Evolutionary conservation across 2,329 filamentous ascomycete species (phyloP), one percentile per base, ranked within the genome.

Genomic region (Penicillium sp.): DNA sequence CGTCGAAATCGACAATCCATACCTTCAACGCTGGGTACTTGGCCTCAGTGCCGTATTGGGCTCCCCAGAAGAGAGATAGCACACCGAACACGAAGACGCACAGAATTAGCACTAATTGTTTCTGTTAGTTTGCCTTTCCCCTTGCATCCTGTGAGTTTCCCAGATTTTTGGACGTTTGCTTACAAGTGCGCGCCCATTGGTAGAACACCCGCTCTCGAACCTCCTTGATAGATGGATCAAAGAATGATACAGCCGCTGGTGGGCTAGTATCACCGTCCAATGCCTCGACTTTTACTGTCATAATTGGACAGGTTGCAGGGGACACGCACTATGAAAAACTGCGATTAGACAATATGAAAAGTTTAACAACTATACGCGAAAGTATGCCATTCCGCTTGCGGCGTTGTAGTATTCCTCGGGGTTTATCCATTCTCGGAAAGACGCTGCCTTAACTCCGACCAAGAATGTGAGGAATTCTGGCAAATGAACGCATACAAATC

Each of bases 1-100:
- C 81, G 66, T 89, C 85, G 60, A 88, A 86, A 66, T 87, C 83
- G 29, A 88, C 85, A 2, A 87, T 79, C 58, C 82, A 80, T 9
- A 88, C 76, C 3, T 75, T 76, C 8, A 88, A 69, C 0, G 73
- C 70, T 3, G 71, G 72, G 18, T 81, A 70, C 50, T 82, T 84
- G 43, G 74, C 62, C 11, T 84, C 75, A 0, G 81, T 76, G 14
- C 76, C 64, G 64, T 76, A 83, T 20, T 87, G 79, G 0, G 81
- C 79, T 0, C 74, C 84, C 85, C 85, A 88, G 71, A 84, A 87
- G 3, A 88, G 70, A 0, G 82, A 85, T 0, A 88, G 67, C 4
- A 85, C 76, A 11, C 62, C 72, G 5, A 87, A 69, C 45, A 86
- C 81, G 62, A 85, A 86, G 4, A 75, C 62, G 66, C 81, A 81